These are phyloP conservation scores for Aspergillus panamensis DNA, from an alignment of 495 filamentous ascomycete species.

Conservation along the genomic window DNA sequence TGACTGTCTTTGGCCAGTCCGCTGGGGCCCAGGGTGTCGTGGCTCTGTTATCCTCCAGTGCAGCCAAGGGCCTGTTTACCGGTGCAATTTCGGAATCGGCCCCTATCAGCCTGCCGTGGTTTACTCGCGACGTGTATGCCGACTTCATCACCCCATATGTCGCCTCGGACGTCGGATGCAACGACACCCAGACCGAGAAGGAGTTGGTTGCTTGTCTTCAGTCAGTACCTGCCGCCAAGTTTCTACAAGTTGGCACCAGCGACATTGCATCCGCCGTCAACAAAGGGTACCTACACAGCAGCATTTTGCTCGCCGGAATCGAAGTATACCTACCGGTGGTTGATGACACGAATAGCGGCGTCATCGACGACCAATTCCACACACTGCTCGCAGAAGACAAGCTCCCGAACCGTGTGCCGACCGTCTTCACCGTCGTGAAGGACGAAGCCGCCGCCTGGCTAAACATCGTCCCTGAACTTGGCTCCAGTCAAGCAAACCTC, in stretches of 20 bases:
- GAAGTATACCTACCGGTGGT: constrained; percentile 27
- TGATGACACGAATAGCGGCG: constrained; percentile 20
- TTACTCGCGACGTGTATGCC: constrained; percentile 26
- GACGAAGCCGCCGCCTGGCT: constrained; percentile 24
- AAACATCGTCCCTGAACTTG: constrained; percentile 13
- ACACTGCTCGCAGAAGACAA: constrained; percentile 14
- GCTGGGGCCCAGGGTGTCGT: constrained; percentile 56
- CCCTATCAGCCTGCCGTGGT: constrained; percentile 28
- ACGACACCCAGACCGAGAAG: constrained; percentile 13
- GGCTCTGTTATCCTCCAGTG: constrained; percentile 42
- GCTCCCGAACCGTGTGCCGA: constrained; percentile 24
- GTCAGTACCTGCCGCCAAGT: constrained; percentile 20
- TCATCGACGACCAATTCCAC: constrained; percentile 30
- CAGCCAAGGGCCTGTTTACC: constrained; percentile 32
- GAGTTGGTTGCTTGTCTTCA: constrained; percentile 24
- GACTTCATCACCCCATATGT: constrained; percentile 21
- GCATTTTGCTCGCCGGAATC: constrained; percentile 17
- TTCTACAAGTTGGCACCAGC: constrained; percentile 11
- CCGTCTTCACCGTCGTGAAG: constrained; percentile 25
- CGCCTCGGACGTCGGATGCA: constrained; percentile 25
- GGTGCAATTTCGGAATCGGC: constrained; percentile 31
- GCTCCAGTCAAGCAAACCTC: constrained; percentile 7
- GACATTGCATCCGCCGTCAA: constrained; percentile 10
- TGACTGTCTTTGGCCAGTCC: constrained; percentile 51
- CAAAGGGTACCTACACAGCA: constrained; percentile 17